Base-by-base conservation (phyloP, 2,329 filamentous ascomycete species). In the Fusarium chaquense region DNA sequence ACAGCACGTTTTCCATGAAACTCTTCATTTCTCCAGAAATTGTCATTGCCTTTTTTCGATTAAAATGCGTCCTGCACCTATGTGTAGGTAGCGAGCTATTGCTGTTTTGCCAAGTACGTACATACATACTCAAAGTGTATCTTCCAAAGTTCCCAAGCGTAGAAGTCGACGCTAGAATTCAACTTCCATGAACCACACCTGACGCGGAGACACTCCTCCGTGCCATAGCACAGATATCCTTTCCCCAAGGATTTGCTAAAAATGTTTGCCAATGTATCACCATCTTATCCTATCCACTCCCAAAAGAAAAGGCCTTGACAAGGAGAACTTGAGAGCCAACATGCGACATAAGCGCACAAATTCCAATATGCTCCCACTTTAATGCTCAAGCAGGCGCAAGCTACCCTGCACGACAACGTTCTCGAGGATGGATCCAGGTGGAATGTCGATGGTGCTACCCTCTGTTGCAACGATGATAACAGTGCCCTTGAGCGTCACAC, bases 321-420 rank as follows among this genome's bases (percentile, higher is more conserved):
- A 66, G 38, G 52, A 50, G 46, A 66, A 32, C 33, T 30, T 47
- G 26, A 57, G 26, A 62, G 22, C 50, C 46, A 67, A 28, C 56
- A 22, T 52, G 43, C 45, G 38, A 44, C 49, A 57, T 46, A 46
- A 52, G 33, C 24, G 33, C 43, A 55, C 56, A 58, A 62, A 40
- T 28, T 44, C 47, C 30, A 52, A 35, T 18, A 35, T 60, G 33
- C 36, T 58, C 43, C 46, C 38, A 49, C 33, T 51, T 74, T 88
- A 91, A 79, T 91, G 89, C 83, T 91, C 89, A 71, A 91, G 82
- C 74, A 91, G 82, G 77, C 89, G 87, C 88, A 99, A 88, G 82
- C 94, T 97, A 78, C 96, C 96, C 87, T 99, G 96, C 61, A 99
- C 96, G 53, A 99, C 96, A 16, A 98, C 96, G 83, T 99, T 99